Percentiles rank a stretch among this genome's conserved stretches.
Conservation (phyloP, 768 basidiomycete genomes). For the Psilocybe tampanensis region DNA sequence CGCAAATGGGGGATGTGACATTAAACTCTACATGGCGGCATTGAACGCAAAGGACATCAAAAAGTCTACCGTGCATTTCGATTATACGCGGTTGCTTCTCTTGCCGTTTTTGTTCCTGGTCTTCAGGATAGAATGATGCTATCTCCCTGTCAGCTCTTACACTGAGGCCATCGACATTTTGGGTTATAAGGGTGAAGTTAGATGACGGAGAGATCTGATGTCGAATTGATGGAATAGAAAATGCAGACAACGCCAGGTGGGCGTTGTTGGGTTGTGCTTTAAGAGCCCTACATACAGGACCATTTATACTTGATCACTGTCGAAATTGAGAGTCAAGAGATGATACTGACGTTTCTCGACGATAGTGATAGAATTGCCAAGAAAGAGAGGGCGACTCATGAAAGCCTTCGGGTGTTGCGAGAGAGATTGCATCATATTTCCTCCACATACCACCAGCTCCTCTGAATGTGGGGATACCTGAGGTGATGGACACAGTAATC, state of each 20-base stretch:
- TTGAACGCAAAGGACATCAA: constrained; percentile 53
- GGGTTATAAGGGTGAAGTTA: constrained; percentile 55
- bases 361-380: constrained; percentile 70
- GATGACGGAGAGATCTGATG: constrained; percentile 41
- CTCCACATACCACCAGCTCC: constrained; percentile 55
- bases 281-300: constrained; percentile 41
- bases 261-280: constrained; percentile 55
- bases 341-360: constrained; percentile 49
- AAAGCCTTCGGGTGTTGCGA: constrained; percentile 60
- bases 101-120: not conserved
- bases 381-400: constrained; percentile 46
- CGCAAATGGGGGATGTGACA: constrained; percentile 44
- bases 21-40: constrained; percentile 47
- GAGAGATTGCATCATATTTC: constrained; percentile 47
- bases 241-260: constrained; percentile 50
- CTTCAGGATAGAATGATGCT: constrained; percentile 17
- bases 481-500: not conserved
- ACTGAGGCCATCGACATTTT: constrained; percentile 64
- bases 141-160: constrained; percentile 36
- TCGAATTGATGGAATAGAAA: constrained; percentile 42
- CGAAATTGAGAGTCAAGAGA: not conserved
- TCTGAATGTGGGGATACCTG: constrained; percentile 52
- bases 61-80: constrained; percentile 67
- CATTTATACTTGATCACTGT: constrained; percentile 7
- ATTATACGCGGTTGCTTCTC: constrained; percentile 33